phyloP scores from a whole-genome alignment of 129 eudicot species.

The Rutidosis leptorrhynchoides region DNA sequence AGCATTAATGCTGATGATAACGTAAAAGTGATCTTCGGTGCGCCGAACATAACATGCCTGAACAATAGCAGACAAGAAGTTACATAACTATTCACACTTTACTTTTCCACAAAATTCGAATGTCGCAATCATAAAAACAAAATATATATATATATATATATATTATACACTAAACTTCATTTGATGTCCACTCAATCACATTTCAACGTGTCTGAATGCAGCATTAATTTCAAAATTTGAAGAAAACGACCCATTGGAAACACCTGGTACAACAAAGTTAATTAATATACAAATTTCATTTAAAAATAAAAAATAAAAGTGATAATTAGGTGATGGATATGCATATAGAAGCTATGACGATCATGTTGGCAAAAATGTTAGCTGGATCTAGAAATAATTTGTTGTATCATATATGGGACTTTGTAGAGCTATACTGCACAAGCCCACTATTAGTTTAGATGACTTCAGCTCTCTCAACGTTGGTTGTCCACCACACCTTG shows the following conservation, averaged over 20 bases:
- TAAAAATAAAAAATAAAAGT: not conserved
- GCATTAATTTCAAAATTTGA: slow-evolving; percentile 78
- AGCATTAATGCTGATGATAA: slow-evolving; percentile 77
- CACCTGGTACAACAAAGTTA: slow-evolving; percentile 39
- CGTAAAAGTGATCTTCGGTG: slow-evolving; percentile 68
- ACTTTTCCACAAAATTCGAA: not conserved
- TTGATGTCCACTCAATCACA: slow-evolving; percentile 84
- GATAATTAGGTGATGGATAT: not conserved
- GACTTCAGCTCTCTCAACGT: too few relatives aligned
- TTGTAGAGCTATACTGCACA: too few relatives aligned
- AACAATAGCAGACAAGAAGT: slow-evolving; percentile 15
- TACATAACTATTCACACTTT: too few relatives aligned
- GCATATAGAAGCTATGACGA: slow-evolving; percentile 59
- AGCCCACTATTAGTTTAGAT: too few relatives aligned
- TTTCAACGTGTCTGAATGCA: slow-evolving; percentile 79
- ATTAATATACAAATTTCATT: not conserved
- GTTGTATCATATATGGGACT: too few relatives aligned
- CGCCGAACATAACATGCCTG: slow-evolving; percentile 69
- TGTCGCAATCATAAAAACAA: not conserved
- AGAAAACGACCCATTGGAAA: slow-evolving; percentile 87
- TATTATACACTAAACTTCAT: slow-evolving; percentile 48
- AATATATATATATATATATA: not conserved
- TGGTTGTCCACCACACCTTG: too few relatives aligned
- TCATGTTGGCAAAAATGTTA: slow-evolving; percentile 95
- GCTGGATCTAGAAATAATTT: too few relatives aligned